phyloP scores from a whole-genome alignment of 148 eudicot genomes.

The Fallopia convolvulus region DNA sequence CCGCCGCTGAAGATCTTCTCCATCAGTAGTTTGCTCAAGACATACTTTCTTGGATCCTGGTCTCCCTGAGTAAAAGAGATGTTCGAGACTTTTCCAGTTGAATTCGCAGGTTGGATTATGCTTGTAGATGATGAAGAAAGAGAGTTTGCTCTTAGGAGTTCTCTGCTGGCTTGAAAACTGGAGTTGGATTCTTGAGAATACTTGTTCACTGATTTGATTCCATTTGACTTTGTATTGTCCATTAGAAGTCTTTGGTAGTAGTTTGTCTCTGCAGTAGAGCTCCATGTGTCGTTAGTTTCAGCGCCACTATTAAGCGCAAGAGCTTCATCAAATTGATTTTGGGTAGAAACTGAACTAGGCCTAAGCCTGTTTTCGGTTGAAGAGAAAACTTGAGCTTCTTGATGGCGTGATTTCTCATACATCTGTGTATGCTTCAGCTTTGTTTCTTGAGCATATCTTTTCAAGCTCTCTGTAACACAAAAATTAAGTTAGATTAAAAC shows the following conservation, averaged over 20 bases:
- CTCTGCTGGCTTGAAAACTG: neutral
- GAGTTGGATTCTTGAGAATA: neutral
- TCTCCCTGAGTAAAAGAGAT: neutral
- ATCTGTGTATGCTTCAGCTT: neutral
- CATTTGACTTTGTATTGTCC: neutral
- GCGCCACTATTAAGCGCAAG: neutral
- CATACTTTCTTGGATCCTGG: neutral
- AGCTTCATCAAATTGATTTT: neutral
- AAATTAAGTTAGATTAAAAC: neutral
- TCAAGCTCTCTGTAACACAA: neutral
- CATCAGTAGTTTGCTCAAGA: neutral
- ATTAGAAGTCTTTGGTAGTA: neutral
- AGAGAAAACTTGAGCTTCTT: neutral
- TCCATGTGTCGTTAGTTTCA: neutral
- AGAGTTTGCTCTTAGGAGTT: neutral
- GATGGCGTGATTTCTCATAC: neutral
- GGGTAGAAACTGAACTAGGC: neutral
- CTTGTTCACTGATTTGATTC: neutral
- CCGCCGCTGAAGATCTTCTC: neutral
- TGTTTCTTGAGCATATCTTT: conserved; percentile 6
- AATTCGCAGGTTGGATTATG: neutral
- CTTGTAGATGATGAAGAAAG: neutral
- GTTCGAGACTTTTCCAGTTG: neutral
- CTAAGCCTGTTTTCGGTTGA: neutral
- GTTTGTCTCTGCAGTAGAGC: neutral